Conservation (phyloP, 2,329 filamentous ascomycete species). For the Aspergillus melleus region DNA sequence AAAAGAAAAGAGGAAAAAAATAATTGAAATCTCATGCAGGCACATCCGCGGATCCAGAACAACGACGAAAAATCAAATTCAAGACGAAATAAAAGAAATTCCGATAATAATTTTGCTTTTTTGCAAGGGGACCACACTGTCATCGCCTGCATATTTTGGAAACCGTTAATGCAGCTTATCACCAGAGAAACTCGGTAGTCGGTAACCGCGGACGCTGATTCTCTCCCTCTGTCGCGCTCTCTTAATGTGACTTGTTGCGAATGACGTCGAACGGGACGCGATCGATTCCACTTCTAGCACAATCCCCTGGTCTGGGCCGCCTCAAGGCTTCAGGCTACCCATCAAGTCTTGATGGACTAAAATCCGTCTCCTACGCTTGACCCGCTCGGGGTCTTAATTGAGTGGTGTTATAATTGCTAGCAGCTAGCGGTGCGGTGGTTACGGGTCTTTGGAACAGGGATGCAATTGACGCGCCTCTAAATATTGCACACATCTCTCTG, state of each 20-base stretch:
- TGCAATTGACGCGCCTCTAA: neutral
- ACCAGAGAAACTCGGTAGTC: conserved; percentile 10
- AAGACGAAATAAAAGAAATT: neutral
- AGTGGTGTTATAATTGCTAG: neutral
- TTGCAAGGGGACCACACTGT: neutral
- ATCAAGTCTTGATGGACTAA: neutral
- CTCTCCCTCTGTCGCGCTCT: neutral
- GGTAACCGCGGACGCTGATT: conserved; percentile 3
- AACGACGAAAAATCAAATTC: neutral
- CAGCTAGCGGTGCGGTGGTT: neutral
- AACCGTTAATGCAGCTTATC: conserved; percentile 17
- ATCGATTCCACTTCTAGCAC: conserved; percentile 13
- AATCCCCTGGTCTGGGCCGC: conserved; percentile 1
- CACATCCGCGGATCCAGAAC: neutral
- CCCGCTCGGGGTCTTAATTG: neutral
- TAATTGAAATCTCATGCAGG: neutral
- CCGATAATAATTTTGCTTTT: neutral
- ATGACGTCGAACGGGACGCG: conserved; percentile 5
- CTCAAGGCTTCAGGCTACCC: neutral
- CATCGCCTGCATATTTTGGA: conserved; percentile 7
- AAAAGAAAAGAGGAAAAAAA: neutral
- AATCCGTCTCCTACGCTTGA: neutral
- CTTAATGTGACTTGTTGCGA: conserved; percentile 18
- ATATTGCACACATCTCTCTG: neutral
- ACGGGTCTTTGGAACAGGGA: neutral